Base-by-base conservation (phyloP, 306 rosid genomes). In the Canavalia ensiformis region DNA sequence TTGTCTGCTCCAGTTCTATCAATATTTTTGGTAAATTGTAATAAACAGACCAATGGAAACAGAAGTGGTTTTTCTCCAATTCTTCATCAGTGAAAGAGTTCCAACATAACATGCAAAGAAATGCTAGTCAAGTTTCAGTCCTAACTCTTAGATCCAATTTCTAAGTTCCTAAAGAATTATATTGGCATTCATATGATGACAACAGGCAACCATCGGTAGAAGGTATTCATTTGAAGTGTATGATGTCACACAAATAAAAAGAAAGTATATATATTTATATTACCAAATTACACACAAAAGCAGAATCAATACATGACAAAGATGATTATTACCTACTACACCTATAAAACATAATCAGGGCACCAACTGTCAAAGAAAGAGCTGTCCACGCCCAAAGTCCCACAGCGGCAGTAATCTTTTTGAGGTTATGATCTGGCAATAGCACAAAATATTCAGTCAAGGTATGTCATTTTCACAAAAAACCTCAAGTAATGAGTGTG, bases 321-420 rank as follows among this genome's bases (percentile, higher is more conserved):
- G 35, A 60, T 83, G 35, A 60, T 83, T 68, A 75, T 84, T 91
- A 95, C 99, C 99, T 90, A 73, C 97, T 90, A 77, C 99, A 93
- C 88, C 84, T 90, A 86, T 93, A 91, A 78, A 95, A 81, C 98
- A 91, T 90, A 78, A 91, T 33, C 84, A 95, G 72, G 10, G 97
- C 30, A 83, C 83, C 89, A 76, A 72, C 80, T 25, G 92, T 81
- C 39, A 89, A 39, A 76, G 94, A 90, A 84, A 95, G 82, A 67
- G 92, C 89, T 49, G 79, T 51, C 98, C 97, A 93, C 25, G 94
- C 94, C 97, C 99, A 95, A 63, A 95, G 89, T 73, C 98, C 98
- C 80, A 86, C 87, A 83, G 75, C 76, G 18, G 98, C 99, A 37
- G 99, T 95, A 82, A 93, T 89, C 97, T 88, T 95, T 65, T 77